Base-by-base conservation (phyloP, 306 rosid species). In the Begonia loranthoides region DNA sequence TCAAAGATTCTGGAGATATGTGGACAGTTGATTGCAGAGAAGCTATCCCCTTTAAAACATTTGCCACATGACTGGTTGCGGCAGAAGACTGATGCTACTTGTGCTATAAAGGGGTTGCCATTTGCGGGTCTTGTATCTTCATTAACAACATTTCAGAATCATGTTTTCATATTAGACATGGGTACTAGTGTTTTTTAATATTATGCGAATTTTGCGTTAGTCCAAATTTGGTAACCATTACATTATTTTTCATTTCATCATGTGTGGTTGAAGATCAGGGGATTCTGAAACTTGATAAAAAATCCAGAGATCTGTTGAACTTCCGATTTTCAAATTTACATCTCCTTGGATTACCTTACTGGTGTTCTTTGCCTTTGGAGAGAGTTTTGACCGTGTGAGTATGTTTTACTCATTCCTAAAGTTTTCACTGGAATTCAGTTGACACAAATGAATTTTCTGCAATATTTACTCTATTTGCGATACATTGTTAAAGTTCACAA, bases 311-410 rank as follows among this genome's bases (percentile, higher is more conserved):
- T 22, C 22, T 58, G 68, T 82, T 82, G 40, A 67, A 70, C 65
- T 60, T 82, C 60, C 72, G 59, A 51, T 68, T 90, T 60, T 90
- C 92, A 41, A 85, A 90, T 60, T 78, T 90, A 53, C 83, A 80
- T 55, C 60, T 70, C 61, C 95, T 90, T 58, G 94, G 94, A 61
- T 65, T 90, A 51, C 97, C 95, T 48, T 85, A 85, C 66, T 85
- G 97, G 97, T 45, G 82, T 71, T 51, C 63, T 56, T 60, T 62
- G 54, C 80, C 78, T 40, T 49, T 63, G 50, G 97, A 90, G 69
- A 72, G 65, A 59, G 72, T 67, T 59, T 76, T 64, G 60, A 49
- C 81, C 14, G 54, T 13, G 97, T 85, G 65, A 74, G 95, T 59
- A 46, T 54, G 41, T 28, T 64, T 67, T 50, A 34, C 60, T 47